phyloP scores from a whole-genome alignment of 2,329 filamentous ascomycete species.

The Delphinella strobiligena region DNA sequence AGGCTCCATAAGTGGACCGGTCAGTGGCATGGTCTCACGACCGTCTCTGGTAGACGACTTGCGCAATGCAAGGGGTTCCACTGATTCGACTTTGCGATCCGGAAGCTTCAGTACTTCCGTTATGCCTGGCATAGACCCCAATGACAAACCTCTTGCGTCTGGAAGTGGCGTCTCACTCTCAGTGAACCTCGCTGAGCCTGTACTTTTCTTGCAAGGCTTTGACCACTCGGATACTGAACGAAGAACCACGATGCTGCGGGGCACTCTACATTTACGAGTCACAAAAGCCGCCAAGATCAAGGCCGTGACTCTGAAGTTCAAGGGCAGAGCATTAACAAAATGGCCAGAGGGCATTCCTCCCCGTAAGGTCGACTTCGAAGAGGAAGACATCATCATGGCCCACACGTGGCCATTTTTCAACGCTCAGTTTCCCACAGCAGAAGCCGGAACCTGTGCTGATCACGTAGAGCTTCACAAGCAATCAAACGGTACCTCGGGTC shows the following conservation, averaged over 20 bases:
- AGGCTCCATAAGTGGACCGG: constrained; percentile 26
- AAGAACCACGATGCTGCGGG: constrained; percentile 72
- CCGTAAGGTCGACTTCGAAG: constrained; percentile 67
- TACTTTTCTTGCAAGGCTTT: constrained; percentile 67
- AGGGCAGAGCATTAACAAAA: constrained; percentile 75
- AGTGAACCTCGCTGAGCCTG: constrained; percentile 67
- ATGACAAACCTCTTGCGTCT: constrained; percentile 62
- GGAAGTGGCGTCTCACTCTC: constrained; percentile 65
- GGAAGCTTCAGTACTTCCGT: constrained; percentile 8
- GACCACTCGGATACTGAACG: constrained; percentile 57
- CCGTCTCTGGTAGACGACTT: constrained; percentile 30
- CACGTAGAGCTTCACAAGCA: constrained; percentile 45
- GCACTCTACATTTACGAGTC: constrained; percentile 68
- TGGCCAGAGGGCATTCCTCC: constrained; percentile 96
- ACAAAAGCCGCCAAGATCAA: constrained; percentile 90
- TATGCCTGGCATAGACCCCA: constrained; percentile 20
- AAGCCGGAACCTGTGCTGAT: constrained; percentile 51
- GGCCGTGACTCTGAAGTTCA: constrained; percentile 74
- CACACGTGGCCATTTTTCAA: constrained; percentile 93
- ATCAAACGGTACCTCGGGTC: constrained; percentile 19
- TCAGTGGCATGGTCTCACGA: constrained; percentile 25
- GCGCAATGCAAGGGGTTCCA: constrained; percentile 20
- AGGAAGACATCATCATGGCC: constrained; percentile 75
- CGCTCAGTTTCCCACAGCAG: constrained; percentile 49
- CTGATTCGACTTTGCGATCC: constrained; percentile 10